A percentile compares a stretch with the other conserved stretches of the same genome.
Conservation (phyloP, 2,329 filamentous ascomycete genomes). For the Ceratocystis lukuohia region DNA sequence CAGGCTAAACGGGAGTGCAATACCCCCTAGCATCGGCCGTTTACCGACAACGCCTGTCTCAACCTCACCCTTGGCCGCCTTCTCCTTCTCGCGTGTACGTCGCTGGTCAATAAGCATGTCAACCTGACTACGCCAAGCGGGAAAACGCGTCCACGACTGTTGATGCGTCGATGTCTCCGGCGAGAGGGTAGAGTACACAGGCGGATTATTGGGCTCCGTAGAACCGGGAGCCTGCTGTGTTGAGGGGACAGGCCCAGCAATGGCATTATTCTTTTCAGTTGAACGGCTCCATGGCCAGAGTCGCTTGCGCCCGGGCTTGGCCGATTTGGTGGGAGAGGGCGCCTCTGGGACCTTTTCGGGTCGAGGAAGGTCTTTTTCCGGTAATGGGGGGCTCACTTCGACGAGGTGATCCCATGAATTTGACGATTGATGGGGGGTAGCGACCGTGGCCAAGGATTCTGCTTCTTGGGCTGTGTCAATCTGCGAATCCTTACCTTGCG, state of each 20-base stretch:
- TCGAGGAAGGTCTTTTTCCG: neutral
- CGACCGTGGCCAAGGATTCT: neutral
- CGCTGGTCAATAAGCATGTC: constrained; percentile 15
- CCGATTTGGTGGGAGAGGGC: neutral
- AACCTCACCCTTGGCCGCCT: constrained; percentile 29
- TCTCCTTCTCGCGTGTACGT: constrained; percentile 13
- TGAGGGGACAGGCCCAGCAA: neutral
- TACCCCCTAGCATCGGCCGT: constrained; percentile 52
- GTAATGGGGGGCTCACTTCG: neutral
- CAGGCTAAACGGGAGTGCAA: constrained; percentile 61
- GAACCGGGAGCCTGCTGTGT: neutral
- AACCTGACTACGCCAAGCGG: constrained; percentile 7
- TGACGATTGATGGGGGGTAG: neutral
- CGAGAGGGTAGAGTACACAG: neutral
- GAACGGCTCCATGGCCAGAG: constrained; percentile 17
- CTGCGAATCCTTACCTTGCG: neutral
- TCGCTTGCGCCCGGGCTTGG: constrained; percentile 11
- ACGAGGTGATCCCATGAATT: neutral
- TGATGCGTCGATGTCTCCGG: neutral
- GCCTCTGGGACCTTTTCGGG: neutral
- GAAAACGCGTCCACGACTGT: constrained; percentile 6
- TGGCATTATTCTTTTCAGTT: neutral
- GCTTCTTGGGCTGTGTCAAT: too few relatives aligned
- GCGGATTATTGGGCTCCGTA: neutral
- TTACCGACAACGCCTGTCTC: constrained; percentile 44